phyloP scores from a whole-genome alignment of 2,329 filamentous ascomycete genomes.

The Chaetomium sp. region DNA sequence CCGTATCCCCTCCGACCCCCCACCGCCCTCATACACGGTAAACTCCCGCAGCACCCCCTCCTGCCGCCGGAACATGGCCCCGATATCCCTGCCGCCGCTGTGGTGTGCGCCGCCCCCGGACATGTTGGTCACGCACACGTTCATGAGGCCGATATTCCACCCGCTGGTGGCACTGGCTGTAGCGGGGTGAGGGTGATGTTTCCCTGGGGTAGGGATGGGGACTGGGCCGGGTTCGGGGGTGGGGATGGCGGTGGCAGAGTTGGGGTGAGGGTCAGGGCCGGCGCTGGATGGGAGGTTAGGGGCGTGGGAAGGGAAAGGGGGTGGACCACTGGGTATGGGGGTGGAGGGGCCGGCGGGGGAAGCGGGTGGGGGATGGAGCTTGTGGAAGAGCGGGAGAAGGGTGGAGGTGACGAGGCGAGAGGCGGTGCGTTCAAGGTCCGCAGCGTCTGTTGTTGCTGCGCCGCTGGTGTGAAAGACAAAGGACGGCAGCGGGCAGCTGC shows the following conservation, averaged over 20 bases:
- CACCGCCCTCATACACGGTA: constrained; percentile 48
- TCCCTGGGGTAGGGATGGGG: background rate
- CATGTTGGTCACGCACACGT: constrained; percentile 88
- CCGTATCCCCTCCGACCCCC: background rate
- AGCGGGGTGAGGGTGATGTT: background rate
- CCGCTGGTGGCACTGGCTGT: constrained; percentile 34
- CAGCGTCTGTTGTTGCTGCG: background rate
- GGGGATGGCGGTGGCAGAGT: background rate
- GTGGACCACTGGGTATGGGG: background rate
- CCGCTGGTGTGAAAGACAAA: constrained; percentile 64
- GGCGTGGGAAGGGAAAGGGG: no score
- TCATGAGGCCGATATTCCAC: constrained; percentile 83
- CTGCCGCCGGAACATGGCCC: constrained; percentile 77
- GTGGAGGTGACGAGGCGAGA: constrained; percentile 68
- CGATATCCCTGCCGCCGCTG: constrained; percentile 67
- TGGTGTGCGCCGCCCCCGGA: constrained; percentile 54
- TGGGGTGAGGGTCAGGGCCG: background rate
- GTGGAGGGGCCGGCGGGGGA: background rate
- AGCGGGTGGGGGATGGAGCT: constrained; percentile 56
- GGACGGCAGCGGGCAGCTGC: constrained; percentile 70
- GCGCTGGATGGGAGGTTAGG: background rate
- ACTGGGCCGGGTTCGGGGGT: background rate
- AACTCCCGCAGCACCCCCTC: constrained; percentile 70
- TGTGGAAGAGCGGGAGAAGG: constrained; percentile 72
- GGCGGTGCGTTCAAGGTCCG: background rate